Base-by-base conservation (phyloP, 2,329 filamentous ascomycete species). In the Ophiostoma sp. region DNA sequence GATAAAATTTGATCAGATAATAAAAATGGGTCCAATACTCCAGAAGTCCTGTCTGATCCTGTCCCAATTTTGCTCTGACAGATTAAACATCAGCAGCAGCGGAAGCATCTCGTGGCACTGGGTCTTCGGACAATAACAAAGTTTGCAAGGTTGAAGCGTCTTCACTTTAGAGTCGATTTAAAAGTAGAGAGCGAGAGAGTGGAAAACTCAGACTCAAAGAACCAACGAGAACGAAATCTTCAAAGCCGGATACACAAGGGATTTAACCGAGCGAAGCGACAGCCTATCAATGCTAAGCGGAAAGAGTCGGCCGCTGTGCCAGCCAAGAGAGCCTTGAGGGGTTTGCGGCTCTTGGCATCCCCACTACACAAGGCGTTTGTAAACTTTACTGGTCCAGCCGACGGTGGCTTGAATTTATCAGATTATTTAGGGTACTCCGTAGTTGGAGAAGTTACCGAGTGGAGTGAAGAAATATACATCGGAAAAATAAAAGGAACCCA, bases 301-400 rank as follows among this genome's bases (percentile, higher is more conserved):
- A 48, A 48, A 48, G 44, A n/a, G 44, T 48, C 44, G 44, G 44
- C 13, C 44, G 44, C 15, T 17, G 15, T n/a, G 48, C 48, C 10
- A 54, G 48, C 48, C 48, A 54, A 54, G 48, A 54, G 52, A 57
- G 52, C 52, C 52, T 27, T 57, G n/a, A 57, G 52, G 52, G 52
- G 52, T 57, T 57, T 57, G 52, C 5, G 52, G 17, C 52, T 27
- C 52, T 57, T 57, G 52, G 52, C 52, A 15, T 3, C 52, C 15
- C 52, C 52, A 57, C 52, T 10, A 8, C 8, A 27, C 5, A 27
- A 13, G 52, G 23, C n/a, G 52, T 31, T 31, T 57, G n/a, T 57
- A 27, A 15, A 57, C 52, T 57, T 57, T 7, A 57, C n/a, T 57
- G 52, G 52, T 27, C 52, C 23, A 54, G 8, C 52, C 52, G 52